These are phyloP conservation scores for Hymenoscyphus fructigenus DNA, from an alignment of 2,329 filamentous ascomycete genomes.

Conservation along the genomic window DNA sequence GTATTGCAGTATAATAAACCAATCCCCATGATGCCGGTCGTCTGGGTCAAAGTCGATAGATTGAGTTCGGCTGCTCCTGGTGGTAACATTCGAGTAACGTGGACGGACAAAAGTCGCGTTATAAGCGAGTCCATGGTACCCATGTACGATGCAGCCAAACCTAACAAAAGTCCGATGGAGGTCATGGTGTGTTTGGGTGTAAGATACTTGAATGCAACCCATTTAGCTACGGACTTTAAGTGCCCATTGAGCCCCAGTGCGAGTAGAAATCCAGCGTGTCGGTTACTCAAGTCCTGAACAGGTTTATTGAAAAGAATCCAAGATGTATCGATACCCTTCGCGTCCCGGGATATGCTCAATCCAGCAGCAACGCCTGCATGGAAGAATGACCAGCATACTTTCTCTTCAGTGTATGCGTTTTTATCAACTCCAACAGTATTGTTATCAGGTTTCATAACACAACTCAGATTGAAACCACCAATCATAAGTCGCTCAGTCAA, in stretches of 20 bases:
- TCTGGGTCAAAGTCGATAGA: constrained; percentile 88
- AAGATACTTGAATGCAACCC: constrained; percentile 98
- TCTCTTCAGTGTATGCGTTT: constrained; percentile 84
- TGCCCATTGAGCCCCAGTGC: constrained; percentile 93
- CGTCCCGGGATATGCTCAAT: constrained; percentile 82
- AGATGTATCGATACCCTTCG: constrained; percentile 93
- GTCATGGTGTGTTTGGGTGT: constrained; percentile 99
- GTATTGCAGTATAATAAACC: constrained; percentile 91
- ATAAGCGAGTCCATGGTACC: constrained; percentile 97
- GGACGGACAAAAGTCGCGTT: constrained; percentile 88
- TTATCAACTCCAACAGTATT: constrained; percentile 94
- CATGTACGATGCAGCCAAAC: constrained; percentile 88
- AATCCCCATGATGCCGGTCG: constrained; percentile 95
- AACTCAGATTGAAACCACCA: constrained; percentile 87
- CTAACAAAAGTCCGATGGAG: constrained; percentile 89
- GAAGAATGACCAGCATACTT: constrained; percentile 98
- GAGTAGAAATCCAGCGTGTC: constrained; percentile 92
- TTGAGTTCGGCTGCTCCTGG: constrained; percentile 92
- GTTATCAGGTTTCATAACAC: constrained; percentile 86
- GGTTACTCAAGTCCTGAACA: constrained; percentile 78
- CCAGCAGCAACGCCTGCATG: constrained; percentile 94
- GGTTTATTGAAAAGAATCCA: constrained; percentile 99
- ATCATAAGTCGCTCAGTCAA: constrained; percentile 91
- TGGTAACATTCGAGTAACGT: constrained; percentile 92
- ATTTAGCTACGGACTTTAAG: constrained; percentile 90